These are phyloP conservation scores for Coemansia reversa DNA, from an alignment of 192 early-diverging fungal species.

Conservation along the genomic window DNA sequence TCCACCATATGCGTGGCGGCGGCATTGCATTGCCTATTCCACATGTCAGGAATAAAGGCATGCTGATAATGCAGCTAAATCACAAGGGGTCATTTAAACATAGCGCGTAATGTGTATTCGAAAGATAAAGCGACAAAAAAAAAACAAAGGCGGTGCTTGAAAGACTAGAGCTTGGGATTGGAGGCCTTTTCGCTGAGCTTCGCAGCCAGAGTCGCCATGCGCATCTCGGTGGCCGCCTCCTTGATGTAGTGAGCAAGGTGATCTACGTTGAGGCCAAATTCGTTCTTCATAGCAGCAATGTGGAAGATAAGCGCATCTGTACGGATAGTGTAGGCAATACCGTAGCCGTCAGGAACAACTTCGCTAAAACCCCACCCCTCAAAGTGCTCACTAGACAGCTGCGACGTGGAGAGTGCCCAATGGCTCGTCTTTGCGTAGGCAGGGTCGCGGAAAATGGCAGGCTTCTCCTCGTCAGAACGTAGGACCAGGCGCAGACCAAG, in stretches of 20 bases:
- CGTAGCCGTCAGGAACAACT: conserved; percentile 88
- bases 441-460: conserved; percentile 81
- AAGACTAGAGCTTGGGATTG: conserved; percentile 39
- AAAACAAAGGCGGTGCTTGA: not conserved
- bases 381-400: conserved; percentile 89
- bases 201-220: conserved; percentile 58
- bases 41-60: not conserved
- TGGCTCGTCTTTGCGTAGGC: conserved; percentile 74
- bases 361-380: conserved; percentile 90
- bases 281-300: conserved; percentile 69
- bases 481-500: conserved; percentile 79
- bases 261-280: conserved; percentile 57
- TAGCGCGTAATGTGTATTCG: not conserved
- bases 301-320: conserved; percentile 84
- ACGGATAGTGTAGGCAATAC: conserved; percentile 94
- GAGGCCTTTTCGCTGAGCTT: conserved; percentile 30
- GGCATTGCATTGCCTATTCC: not conserved
- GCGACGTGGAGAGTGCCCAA: conserved; percentile 92
- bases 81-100: not conserved
- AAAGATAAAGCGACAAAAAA: not conserved
- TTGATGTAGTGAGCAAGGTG: conserved; percentile 77
- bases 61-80: not conserved
- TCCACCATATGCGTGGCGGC: not conserved
- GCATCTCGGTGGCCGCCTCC: conserved; percentile 88
- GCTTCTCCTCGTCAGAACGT: conserved; percentile 74